Evolutionary conservation across 176 grass and related monocot genomes (phyloP).

Genomic region (Chloris gayana): DNA sequence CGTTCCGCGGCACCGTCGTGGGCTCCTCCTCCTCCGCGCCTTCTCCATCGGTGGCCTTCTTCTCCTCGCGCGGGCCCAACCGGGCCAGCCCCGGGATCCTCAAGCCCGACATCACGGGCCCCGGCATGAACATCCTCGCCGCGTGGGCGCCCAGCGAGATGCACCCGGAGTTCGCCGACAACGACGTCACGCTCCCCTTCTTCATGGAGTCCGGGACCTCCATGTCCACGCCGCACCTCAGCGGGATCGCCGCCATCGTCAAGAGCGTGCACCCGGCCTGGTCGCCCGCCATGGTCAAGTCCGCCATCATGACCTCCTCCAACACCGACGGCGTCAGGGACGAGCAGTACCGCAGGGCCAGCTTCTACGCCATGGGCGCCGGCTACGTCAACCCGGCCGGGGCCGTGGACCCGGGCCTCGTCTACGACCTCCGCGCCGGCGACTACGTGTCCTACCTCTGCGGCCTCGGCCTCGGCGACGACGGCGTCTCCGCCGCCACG

Average conservation of each 20-base stretch:
- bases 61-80: conserved; percentile 70
- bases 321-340: conserved; percentile 52
- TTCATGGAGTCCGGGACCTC: conserved; percentile 75
- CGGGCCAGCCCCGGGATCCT: conserved; percentile 53
- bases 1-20: conserved; percentile 54
- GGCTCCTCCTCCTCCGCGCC: conserved; percentile 36
- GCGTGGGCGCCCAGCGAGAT: conserved; percentile 67
- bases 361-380: conserved; percentile 64
- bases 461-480: conserved; percentile 44
- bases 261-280: conserved; percentile 68
- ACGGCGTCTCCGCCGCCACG: conserved; percentile 48
- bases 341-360: conserved; percentile 56
- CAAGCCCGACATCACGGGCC: conserved; percentile 71
- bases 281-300: conserved; percentile 70
- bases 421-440: conserved; percentile 58
- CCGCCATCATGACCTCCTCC: conserved; percentile 72
- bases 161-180: conserved; percentile 46
- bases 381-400: conserved; percentile 72
- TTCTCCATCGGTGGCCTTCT: conserved; percentile 61
- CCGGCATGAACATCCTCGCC: conserved; percentile 72
- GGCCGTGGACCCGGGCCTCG: conserved; percentile 63
- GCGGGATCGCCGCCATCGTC: conserved; percentile 67
- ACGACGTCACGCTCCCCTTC: conserved; percentile 45
- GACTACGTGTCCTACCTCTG: conserved; percentile 70
- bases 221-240: conserved; percentile 78